phyloP scores from a whole-genome alignment of 2,329 filamentous ascomycete genomes.

The Hypocreales sp. region DNA sequence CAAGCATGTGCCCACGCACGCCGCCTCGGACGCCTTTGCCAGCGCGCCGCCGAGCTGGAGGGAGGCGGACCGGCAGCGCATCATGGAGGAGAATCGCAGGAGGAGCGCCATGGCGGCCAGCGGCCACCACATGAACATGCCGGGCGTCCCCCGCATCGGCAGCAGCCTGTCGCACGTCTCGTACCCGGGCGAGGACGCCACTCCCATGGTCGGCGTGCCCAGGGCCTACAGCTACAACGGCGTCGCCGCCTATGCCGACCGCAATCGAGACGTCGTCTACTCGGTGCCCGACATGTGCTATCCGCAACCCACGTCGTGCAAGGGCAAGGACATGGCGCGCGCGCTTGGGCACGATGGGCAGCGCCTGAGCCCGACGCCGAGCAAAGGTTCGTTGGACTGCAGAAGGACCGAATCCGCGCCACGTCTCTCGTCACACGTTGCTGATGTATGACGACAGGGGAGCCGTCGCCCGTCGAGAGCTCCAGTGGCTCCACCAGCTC shows the following conservation, averaged over 20 bases:
- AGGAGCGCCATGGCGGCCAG: constrained; percentile 31
- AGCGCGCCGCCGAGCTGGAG: constrained; percentile 37
- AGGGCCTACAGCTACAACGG: constrained; percentile 27
- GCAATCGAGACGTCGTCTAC: constrained; percentile 16
- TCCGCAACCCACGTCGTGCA: constrained; percentile 14
- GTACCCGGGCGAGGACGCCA: constrained; percentile 25
- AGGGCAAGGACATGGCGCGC: constrained; percentile 27
- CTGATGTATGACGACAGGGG: too few relatives aligned
- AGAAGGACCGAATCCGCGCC: too few relatives aligned
- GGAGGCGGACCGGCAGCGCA: constrained; percentile 26
- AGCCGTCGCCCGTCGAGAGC: constrained; percentile 13
- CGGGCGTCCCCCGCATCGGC: constrained; percentile 25
- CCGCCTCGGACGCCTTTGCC: constrained; percentile 39
- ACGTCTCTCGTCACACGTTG: not conserved
- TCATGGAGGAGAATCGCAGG: constrained; percentile 33
- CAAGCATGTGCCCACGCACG: constrained; percentile 46
- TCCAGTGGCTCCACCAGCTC: constrained; percentile 22
- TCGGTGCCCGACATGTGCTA: constrained; percentile 9
- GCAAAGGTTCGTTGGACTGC: constrained; percentile 20
- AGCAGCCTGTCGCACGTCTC: constrained; percentile 31
- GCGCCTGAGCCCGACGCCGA: constrained; percentile 19
- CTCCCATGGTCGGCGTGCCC: constrained; percentile 22
- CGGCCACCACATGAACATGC: constrained; percentile 21
- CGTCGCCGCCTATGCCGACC: constrained; percentile 13
- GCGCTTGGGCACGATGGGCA: constrained; percentile 14